phyloP scores from a whole-genome alignment of 1,284 basidiomycete genomes.

The Puccinia coronata region DNA sequence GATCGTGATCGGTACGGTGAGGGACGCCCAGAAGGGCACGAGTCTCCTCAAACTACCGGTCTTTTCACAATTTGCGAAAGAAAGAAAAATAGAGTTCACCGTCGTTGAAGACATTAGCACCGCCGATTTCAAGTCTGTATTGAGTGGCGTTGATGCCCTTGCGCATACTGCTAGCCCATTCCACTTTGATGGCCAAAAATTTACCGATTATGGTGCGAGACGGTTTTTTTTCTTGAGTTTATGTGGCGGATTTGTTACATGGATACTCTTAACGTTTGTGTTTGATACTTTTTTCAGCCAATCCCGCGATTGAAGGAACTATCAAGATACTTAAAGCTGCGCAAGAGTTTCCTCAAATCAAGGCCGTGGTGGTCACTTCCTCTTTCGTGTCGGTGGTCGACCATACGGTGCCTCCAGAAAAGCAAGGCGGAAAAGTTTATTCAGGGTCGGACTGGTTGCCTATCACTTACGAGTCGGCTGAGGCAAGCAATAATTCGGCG shows the following conservation, averaged over 20 bases:
- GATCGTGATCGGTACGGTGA: conserved; percentile 14
- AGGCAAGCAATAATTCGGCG: not conserved
- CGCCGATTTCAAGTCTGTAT: conserved; percentile 69
- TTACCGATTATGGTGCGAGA: conserved; percentile 59
- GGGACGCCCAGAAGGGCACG: conserved; percentile 5
- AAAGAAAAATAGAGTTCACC: not conserved
- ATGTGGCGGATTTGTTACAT: too few relatives aligned
- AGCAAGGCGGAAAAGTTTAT: conserved; percentile 52
- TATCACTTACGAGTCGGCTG: conserved; percentile 61
- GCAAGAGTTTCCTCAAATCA: conserved; percentile 59
- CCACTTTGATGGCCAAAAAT: conserved; percentile 59
- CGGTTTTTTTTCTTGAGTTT: too few relatives aligned
- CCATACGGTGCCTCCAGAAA: conserved; percentile 49
- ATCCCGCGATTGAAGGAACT: conserved; percentile 69
- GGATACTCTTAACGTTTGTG: not conserved
- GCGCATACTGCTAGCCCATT: conserved; percentile 66
- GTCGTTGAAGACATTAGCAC: conserved; percentile 19
- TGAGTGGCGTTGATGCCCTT: conserved; percentile 69
- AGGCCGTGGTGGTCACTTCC: conserved; percentile 68
- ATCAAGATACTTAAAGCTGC: conserved; percentile 65
- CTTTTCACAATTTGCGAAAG: conserved; percentile 1
- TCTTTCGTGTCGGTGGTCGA: conserved; percentile 65
- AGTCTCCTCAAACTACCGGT: not conserved
- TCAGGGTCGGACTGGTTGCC: conserved; percentile 70
- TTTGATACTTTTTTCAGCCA: conserved; percentile 60